Percentiles rank a stretch among this genome's conserved stretches.
Conservation (phyloP, 192 early-diverging fungal species). For the Backusella australiensis region DNA sequence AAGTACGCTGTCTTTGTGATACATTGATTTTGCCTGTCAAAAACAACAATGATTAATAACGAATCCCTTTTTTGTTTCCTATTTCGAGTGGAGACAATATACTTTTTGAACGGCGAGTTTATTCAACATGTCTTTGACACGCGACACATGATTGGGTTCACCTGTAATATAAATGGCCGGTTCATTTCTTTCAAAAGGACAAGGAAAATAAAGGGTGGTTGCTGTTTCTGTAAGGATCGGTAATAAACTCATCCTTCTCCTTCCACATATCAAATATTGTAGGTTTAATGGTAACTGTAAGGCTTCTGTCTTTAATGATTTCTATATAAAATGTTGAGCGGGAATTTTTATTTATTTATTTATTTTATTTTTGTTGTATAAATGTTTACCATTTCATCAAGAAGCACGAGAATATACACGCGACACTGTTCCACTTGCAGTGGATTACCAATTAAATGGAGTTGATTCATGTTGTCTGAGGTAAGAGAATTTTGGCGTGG, state of each 20-base stretch:
- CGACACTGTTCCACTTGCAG: constrained; percentile 20
- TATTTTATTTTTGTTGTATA: neutral
- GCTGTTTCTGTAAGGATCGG: constrained; percentile 66
- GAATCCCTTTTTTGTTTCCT: constrained; percentile 12
- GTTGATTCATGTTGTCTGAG: constrained; percentile 18
- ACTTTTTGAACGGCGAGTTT: constrained; percentile 45
- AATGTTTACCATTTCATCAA: constrained; percentile 47
- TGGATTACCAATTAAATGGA: constrained; percentile 27
- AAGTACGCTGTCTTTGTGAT: constrained; percentile 39
- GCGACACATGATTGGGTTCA: constrained; percentile 42
- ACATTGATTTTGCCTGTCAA: constrained; percentile 44
- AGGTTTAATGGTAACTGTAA: constrained; percentile 46
- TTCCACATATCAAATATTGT: constrained; percentile 72
- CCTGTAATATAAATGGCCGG: constrained; percentile 67
- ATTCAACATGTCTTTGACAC: constrained; percentile 52
- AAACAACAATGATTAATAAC: constrained; percentile 10
- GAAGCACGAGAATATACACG: constrained; percentile 33
- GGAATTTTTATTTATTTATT: neutral
- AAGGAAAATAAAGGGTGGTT: constrained; percentile 74
- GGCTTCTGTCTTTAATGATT: constrained; percentile 40
- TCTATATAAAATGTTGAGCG: constrained; percentile 25
- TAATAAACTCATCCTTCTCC: constrained; percentile 57
- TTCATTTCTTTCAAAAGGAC: constrained; percentile 50
- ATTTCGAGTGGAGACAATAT: neutral
- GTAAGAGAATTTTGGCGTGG: constrained; percentile 7